Evolutionary conservation across 2,329 filamentous ascomycete species (phyloP), one percentile per base, ranked within the genome.

Genomic region (Penicillium sp.): DNA sequence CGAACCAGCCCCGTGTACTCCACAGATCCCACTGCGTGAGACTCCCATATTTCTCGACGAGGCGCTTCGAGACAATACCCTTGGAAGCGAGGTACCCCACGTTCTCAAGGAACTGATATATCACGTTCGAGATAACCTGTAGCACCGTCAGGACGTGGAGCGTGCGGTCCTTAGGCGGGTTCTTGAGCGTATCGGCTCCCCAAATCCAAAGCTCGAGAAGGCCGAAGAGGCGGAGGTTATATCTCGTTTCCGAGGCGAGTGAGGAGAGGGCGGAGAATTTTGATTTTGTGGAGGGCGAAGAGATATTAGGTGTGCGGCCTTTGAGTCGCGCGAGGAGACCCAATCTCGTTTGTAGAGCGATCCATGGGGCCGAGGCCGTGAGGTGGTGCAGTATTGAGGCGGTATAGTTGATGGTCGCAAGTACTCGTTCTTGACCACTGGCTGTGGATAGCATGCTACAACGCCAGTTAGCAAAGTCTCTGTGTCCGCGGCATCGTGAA

Each of bases 61-160:
- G 62, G 4, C 63, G 64, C 40, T 73, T 67, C 8, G 71, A 79
- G 47, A 96, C 69, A 3, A 95, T 83, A 18, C 88, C 87, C 71
- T 92, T 92, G 56, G 80, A 79, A 3, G 86, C 81, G 36, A 97
- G 81, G 76, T 88, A 96, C 14, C 88, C 88, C 38, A 83, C 81
- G 75, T 96, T 97, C 78, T 99, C 94, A 39, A 93, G 80, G 1
- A 83, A 75, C 74, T 97, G 92, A 77, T 89, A 96, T 9, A 77
- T 69, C 9, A 88, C 74, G 71, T 89, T 88, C 10, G 84, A 80
- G 10, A 80, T 59, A 18, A 96, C 83, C 71, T 94, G 89, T 6
- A 82, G 76, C 72, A 85, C 87, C 21, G 84, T 83, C 43, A 96
- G 75, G 16, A 68, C 58, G 60, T 74, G 78, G 58, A 79, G 74